These are phyloP conservation scores for Neonectria magnoliae DNA, from an alignment of 2,329 filamentous ascomycete genomes.

Conservation along the genomic window DNA sequence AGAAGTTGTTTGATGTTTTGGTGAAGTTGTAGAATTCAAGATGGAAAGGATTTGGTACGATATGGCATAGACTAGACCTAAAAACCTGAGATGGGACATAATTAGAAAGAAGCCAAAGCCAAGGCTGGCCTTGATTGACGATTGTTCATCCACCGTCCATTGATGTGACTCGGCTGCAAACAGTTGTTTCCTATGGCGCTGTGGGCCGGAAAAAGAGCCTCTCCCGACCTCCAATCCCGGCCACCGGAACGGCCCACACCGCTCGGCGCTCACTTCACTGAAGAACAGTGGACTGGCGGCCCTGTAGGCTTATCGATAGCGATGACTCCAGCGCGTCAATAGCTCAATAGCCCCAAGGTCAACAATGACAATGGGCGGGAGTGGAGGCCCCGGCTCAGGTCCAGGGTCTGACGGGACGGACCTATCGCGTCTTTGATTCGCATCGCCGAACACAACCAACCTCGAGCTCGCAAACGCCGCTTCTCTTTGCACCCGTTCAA, in stretches of 20 bases:
- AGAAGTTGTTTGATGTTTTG: constrained; percentile 48
- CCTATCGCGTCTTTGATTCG: constrained; percentile 20
- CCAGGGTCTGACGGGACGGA: background rate
- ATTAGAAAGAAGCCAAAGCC: too few species aligned
- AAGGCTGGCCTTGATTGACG: background rate
- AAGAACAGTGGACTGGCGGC: background rate
- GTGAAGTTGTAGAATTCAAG: constrained; percentile 31
- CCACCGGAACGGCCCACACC: background rate
- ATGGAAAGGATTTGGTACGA: background rate
- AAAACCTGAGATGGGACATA: too few species aligned
- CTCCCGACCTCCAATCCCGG: background rate
- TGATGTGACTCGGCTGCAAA: background rate
- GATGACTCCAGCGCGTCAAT: constrained; percentile 13
- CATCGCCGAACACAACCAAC: constrained; percentile 11
- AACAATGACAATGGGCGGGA: constrained; percentile 12
- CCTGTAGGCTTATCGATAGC: constrained; percentile 11
- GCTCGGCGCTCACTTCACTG: background rate
- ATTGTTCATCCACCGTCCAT: background rate
- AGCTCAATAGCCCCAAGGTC: constrained; percentile 13
- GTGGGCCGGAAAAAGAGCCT: background rate
- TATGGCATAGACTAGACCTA: background rate
- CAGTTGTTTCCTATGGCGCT: background rate
- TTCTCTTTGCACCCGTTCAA: background rate
- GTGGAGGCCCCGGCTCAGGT: constrained; percentile 6
- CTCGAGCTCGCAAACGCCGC: background rate